Percentiles rank a stretch among this genome's conserved stretches.
Conservation (phyloP, 345 rosid genomes). For the Lumnitzera racemosa region DNA sequence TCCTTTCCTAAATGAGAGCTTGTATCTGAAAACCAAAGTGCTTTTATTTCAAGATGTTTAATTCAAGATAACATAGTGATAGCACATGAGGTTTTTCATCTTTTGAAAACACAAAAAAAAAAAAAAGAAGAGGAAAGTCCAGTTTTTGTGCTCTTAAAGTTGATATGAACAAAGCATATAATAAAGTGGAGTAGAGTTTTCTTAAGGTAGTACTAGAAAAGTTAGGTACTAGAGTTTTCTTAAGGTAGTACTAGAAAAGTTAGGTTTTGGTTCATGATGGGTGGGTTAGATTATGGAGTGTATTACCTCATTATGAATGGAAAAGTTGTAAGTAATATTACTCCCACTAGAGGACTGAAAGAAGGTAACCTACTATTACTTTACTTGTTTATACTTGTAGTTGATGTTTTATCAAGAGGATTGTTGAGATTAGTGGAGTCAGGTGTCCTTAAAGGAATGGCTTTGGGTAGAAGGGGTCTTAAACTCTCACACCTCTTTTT, state of each 20-base stretch:
- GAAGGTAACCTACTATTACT: too few relatives aligned
- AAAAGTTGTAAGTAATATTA: not conserved
- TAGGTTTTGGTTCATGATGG: not conserved
- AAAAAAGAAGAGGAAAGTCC: not conserved
- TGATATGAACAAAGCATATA: not conserved
- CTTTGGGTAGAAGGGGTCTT: too few relatives aligned
- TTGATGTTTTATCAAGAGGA: too few relatives aligned
- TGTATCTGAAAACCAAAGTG: not conserved
- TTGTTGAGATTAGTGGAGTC: too few relatives aligned
- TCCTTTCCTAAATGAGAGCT: not conserved
- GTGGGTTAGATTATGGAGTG: not conserved
- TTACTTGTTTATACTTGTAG: too few relatives aligned
- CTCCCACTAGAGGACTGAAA: too few relatives aligned
- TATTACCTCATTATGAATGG: not conserved
- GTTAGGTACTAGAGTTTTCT: not conserved
- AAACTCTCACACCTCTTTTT: too few relatives aligned
- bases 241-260: not conserved
- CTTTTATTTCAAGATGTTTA: not conserved
- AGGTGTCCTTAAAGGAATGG: too few relatives aligned
- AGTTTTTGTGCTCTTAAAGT: not conserved
- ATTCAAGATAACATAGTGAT: not conserved
- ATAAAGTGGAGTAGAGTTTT: not conserved
- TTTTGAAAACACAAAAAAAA: not conserved
- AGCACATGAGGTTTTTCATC: not conserved
- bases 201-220: not conserved